Conservation (phyloP, 2,329 filamentous ascomycete species). For the Colletotrichum salicis region DNA sequence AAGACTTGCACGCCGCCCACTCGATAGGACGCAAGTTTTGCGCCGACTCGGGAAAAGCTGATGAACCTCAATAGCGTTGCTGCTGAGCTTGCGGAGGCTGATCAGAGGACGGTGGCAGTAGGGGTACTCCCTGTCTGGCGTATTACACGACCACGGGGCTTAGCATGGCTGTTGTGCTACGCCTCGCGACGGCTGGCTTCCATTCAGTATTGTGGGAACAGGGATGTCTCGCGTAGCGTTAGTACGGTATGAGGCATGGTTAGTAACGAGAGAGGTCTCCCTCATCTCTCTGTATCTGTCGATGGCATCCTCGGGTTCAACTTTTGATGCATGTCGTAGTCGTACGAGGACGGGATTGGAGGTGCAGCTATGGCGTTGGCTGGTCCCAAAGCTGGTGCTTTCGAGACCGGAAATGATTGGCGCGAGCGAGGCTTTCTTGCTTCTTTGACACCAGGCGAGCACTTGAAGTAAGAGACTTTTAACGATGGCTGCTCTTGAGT, state of each 20-base stretch:
- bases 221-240: neutral
- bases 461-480: no score
- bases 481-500: no score
- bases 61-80: conserved; percentile 20
- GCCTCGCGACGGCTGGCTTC: conserved; percentile 10
- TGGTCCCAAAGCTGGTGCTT: neutral
- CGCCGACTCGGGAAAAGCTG: neutral
- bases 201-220: neutral
- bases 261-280: neutral
- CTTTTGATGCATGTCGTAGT: neutral
- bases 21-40: neutral
- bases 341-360: neutral
- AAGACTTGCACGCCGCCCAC: neutral
- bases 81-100: conserved; percentile 27
- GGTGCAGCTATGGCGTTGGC: neutral
- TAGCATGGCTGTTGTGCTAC: conserved; percentile 32
- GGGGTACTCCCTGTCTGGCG: conserved; percentile 21
- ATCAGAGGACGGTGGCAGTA: conserved; percentile 25
- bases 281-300: neutral
- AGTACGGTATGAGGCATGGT: neutral
- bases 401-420: neutral
- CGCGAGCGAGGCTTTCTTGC: conserved; percentile 1
- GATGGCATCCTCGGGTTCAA: neutral
- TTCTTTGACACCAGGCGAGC: neutral
- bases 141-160: conserved; percentile 22